Base-by-base conservation (phyloP, 106 monocot genomes). In the Dendrobium huoshanense region DNA sequence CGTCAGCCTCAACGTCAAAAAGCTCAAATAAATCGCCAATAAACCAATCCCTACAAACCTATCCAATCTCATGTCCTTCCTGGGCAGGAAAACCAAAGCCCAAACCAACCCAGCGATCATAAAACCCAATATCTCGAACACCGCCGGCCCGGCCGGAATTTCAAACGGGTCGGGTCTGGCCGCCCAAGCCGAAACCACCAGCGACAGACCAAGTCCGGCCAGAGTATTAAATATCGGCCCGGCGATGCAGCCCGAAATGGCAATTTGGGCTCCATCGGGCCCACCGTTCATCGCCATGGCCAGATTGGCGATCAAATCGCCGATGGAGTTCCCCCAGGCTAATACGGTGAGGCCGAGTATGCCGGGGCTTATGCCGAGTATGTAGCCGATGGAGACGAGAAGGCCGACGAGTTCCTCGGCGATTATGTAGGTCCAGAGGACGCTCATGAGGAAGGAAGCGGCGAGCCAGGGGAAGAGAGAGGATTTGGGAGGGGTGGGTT, bases 171-270 rank as follows among this genome's bases (percentile, higher is more conserved):
- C 77, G 0, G 89, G 89, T 24, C 84, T 79, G 2, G 56, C 79
- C 9, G 56, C 51, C 89, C 89, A 89, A 1, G 89, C 81, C 4
- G 89, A 86, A 9, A 67, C 82, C 77, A 84, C 80, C 1, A 89
- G 81, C 4, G 84, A 89, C 9, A 80, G 18, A 2, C 89, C 89
- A n/a, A 89, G 67, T 33, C 89, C 89, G 1, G 86, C 86, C 27
- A 89, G 72, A 0, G 84, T 80, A 75, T 89, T 89, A 65, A 89
- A 86, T 44, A 84, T 79, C 9, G 89, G 86, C 1, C 86, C 89
- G 4, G 86, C 84, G 41, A 82, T 86, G 82, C 84, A 86, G 7
- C 86, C 86, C 2, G 89, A 89, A 56, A 86, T 79, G 22, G 89
- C 79, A 5, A 79, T 67, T 67, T 79, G 79, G 25, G 79, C 79